These are phyloP conservation scores for Moringa oleifera DNA, from an alignment of 345 rosid genomes.

Conservation along the genomic window DNA sequence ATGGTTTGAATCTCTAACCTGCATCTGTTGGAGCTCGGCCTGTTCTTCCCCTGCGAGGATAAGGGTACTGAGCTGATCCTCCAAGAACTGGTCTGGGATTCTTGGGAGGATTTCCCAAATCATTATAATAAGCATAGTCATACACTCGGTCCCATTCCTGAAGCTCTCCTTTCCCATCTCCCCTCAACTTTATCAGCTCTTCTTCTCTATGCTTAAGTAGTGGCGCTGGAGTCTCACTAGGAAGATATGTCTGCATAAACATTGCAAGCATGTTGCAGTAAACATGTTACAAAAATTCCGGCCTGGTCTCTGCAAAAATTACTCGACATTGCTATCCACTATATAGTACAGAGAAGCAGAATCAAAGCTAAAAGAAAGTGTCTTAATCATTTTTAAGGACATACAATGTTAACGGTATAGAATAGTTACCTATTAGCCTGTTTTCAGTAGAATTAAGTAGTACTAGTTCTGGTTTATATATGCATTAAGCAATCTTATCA, in stretches of 20 bases:
- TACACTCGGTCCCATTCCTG: slow-evolving; percentile 76
- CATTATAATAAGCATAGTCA: slow-evolving; percentile 85
- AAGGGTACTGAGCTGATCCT: slow-evolving; percentile 61
- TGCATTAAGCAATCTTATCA: too few relatives aligned
- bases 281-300: too few relatives aligned
- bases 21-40: slow-evolving; percentile 44
- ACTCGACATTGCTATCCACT: neutral
- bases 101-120: slow-evolving; percentile 49
- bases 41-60: slow-evolving; percentile 89
- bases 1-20: slow-evolving; percentile 21
- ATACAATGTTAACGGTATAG: too few relatives aligned
- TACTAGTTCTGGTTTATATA: too few relatives aligned
- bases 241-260: slow-evolving; percentile 61
- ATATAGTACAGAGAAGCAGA: neutral
- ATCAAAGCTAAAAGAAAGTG: too few relatives aligned
- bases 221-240: slow-evolving; percentile 53
- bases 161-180: slow-evolving; percentile 63
- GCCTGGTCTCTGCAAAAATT: too few relatives aligned
- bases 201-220: slow-evolving; percentile 52
- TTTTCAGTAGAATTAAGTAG: too few relatives aligned
- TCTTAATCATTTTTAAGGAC: too few relatives aligned
- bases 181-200: slow-evolving; percentile 61
- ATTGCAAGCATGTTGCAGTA: too few relatives aligned
- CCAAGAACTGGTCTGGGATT: slow-evolving; percentile 76
- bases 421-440: too few relatives aligned